Evolutionary conservation across 345 rosid species (phyloP), one percentile per base, ranked within the genome.

Genomic region (Brassica rapa): DNA sequence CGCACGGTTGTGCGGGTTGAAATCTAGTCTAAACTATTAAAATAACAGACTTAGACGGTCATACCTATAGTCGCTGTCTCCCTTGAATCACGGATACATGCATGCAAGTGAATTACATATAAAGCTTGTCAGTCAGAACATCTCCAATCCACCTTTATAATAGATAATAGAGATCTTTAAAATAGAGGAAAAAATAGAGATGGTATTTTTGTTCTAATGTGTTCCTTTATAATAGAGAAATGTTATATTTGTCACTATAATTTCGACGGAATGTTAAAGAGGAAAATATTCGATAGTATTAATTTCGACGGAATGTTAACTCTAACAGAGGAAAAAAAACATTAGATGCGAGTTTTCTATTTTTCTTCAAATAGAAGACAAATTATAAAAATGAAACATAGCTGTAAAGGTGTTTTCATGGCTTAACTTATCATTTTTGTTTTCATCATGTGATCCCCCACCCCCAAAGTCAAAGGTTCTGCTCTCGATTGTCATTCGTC

Each of bases 331-430:
- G 16, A 57, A 9, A 30, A 30, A 33, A 51, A 49, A 49, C 55
- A 55, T 55, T 55, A 55, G 12, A 59, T 15, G 21, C 59, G 23
- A 25, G 33, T 25, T 11, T 61, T 60, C 64, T 25, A 11, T 24
- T 10, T 27, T 61, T 10, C 33, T 61, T 61, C 8, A 25, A 25
- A 61, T 8, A 30, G 7, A 68, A 75, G 67, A 39, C 61, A 68
- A 24, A 59, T 14, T 75, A 66, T 16, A 67, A 60, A 35, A 67
- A 37, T 59, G 67, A 59, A 75, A 29, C 60, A 60, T 76, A 60
- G 74, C 62, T 76, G 80, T 60, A 68, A 68, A 76, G 80, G 62
- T 41, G 66, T 24, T 59, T 39, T 12, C 66, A 10, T 67, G 29
- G 68, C 73, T 39, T 67, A 41, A 67, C 79, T 56, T 68, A 75